Evolutionary conservation across 2,329 filamentous ascomycete genomes (phyloP).

Genomic region (Beauveria sp.): DNA sequence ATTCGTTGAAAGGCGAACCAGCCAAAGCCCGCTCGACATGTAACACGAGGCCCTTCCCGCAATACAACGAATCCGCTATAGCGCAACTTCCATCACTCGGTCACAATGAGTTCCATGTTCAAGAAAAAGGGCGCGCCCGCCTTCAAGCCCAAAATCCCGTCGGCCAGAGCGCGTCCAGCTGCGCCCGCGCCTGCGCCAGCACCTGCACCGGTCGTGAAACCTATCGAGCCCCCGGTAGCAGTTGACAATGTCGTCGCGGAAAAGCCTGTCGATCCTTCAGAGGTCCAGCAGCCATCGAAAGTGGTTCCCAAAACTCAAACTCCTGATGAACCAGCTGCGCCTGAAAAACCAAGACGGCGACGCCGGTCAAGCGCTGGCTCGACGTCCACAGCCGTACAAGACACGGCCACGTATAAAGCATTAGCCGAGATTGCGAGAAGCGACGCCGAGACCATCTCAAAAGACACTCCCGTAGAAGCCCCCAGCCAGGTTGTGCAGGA

Average conservation of each 20-base stretch:
- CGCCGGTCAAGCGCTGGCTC: slow-evolving; percentile 10
- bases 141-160: slow-evolving; percentile 65
- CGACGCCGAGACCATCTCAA: not conserved
- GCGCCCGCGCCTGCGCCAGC: slow-evolving; percentile 29
- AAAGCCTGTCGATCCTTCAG: not conserved
- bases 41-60: not conserved
- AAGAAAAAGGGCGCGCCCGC: slow-evolving; percentile 56
- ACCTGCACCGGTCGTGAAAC: slow-evolving; percentile 14
- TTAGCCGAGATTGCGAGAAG: not conserved
- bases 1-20: not conserved
- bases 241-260: slow-evolving; percentile 14
- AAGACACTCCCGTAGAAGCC: not conserved
- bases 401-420: not conserved
- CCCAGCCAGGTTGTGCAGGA: not conserved
- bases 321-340: not conserved
- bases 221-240: slow-evolving; percentile 13
- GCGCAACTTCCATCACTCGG: not conserved
- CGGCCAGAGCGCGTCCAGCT: slow-evolving; percentile 43
- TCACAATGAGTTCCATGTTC: slow-evolving; percentile 57
- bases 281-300: not conserved
- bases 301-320: not conserved
- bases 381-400: not conserved
- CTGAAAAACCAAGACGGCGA: not conserved
- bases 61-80: not conserved
- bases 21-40: slow-evolving; percentile 5